Conservation (phyloP, 371 early-diverging fungal species). For the Mucor saturninus region DNA sequence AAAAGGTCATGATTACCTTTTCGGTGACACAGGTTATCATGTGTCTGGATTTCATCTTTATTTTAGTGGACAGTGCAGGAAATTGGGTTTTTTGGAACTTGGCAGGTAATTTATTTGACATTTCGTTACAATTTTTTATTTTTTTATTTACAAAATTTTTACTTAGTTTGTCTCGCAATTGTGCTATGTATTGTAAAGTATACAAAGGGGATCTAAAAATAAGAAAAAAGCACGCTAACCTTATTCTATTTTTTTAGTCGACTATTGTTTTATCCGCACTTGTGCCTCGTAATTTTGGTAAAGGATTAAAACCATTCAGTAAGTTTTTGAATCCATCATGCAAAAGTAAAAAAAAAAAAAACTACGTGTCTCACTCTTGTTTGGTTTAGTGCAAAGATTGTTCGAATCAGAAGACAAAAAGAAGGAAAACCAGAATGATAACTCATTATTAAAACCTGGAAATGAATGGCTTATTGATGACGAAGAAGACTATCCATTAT, state of each 20-base stretch:
- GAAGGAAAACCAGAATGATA: constrained; percentile 5
- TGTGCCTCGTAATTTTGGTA: constrained; percentile 47
- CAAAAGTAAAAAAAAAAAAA: background rate
- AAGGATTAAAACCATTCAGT: constrained; percentile 54
- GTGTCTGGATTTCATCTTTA: constrained; percentile 44
- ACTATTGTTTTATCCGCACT: constrained; percentile 39
- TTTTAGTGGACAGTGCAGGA: constrained; percentile 46
- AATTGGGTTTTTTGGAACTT: constrained; percentile 58
- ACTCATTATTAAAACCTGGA: background rate
- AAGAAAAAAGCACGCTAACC: background rate
- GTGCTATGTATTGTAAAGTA: constrained; percentile 44
- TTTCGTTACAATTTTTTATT: background rate
- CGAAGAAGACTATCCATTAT: constrained; percentile 18
- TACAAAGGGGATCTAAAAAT: background rate
- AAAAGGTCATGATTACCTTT: constrained; percentile 37
- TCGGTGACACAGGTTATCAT: constrained; percentile 37
- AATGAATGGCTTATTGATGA: constrained; percentile 39
- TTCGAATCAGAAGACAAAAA: constrained; percentile 16
- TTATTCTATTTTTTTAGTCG: constrained; percentile 16
- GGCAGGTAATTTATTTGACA: constrained; percentile 38
- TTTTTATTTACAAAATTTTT: background rate
- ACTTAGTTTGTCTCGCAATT: constrained; percentile 50
- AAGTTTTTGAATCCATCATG: constrained; percentile 14
- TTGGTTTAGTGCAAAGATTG: constrained; percentile 26
- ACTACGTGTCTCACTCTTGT: background rate